Percentiles rank a stretch among this genome's conserved stretches.
Evolutionary conservation across 768 basidiomycete genomes (phyloP).

Genomic region (Suillus bovinus): DNA sequence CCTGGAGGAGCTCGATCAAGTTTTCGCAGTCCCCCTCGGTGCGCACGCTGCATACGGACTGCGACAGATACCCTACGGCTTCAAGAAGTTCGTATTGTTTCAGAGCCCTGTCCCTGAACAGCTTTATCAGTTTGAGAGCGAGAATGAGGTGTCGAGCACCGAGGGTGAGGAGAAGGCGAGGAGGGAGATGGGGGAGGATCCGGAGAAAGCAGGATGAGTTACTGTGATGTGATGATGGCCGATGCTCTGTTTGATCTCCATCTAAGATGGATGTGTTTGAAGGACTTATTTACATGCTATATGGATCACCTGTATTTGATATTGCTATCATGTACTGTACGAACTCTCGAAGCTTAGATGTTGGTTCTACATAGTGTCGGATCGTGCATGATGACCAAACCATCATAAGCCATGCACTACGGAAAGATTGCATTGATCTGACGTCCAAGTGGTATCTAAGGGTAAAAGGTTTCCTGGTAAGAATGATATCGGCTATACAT

Average conservation of each 20-base stretch:
- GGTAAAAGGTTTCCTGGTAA: not conserved
- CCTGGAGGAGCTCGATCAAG: slow-evolving; percentile 54
- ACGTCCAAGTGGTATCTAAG: not conserved
- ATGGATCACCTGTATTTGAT: too few relatives aligned
- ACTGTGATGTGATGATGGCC: too few relatives aligned
- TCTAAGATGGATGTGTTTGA: too few relatives aligned
- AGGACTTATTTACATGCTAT: not conserved
- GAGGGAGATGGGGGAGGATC: slow-evolving; percentile 16
- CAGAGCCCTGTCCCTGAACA: slow-evolving; percentile 27
- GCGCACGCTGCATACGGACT: slow-evolving; percentile 61
- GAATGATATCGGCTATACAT: not conserved
- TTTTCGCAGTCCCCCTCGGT: slow-evolving; percentile 55
- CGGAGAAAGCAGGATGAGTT: slow-evolving; percentile 5
- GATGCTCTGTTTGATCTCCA: not conserved
- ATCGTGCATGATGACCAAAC: not conserved
- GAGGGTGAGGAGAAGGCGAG: slow-evolving; percentile 13
- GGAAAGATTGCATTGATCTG: not conserved
- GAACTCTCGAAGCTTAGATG: too few relatives aligned
- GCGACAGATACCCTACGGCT: slow-evolving; percentile 49
- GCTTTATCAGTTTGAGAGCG: slow-evolving; percentile 46
- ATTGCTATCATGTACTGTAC: too few relatives aligned
- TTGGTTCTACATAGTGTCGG: not conserved
- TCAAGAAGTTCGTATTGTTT: slow-evolving; percentile 49
- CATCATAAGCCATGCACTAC: not conserved
- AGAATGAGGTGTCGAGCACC: slow-evolving; percentile 21